Conservation (phyloP, 805 yeast genomes). For the Metschnikowia hibisci region DNA sequence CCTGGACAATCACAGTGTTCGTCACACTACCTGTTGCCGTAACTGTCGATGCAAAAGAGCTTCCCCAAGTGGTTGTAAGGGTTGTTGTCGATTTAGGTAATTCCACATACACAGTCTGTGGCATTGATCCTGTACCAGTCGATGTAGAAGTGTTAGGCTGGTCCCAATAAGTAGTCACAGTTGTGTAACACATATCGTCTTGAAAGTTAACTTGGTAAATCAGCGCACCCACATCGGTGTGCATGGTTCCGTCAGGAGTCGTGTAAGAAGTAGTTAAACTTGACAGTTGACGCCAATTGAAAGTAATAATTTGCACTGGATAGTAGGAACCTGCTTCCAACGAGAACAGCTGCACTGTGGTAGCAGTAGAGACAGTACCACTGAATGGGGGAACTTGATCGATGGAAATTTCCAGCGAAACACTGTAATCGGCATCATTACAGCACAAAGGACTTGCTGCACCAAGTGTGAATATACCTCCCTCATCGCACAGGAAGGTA, state of each 20-base stretch:
- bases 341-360: background rate
- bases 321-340: slow-evolving; percentile 1
- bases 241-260: slow-evolving; percentile 2
- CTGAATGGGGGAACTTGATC: slow-evolving; percentile 9
- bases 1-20: slow-evolving; percentile 5
- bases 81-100: slow-evolving; percentile 11
- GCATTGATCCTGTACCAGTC: background rate
- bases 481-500: background rate
- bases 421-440: slow-evolving; percentile 12
- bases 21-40: slow-evolving; percentile 8
- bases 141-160: slow-evolving; percentile 1
- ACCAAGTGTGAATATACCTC: background rate
- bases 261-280: slow-evolving; percentile 1
- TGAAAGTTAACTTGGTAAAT: slow-evolving; percentile 9
- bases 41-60: slow-evolving; percentile 6
- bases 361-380: slow-evolving; percentile 6
- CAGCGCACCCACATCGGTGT: slow-evolving; percentile 7
- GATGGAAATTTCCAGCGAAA: slow-evolving; percentile 8
- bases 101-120: slow-evolving; percentile 10
- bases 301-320: slow-evolving; percentile 1
- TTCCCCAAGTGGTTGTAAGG: slow-evolving; percentile 13
- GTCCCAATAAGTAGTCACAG: slow-evolving; percentile 6
- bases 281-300: slow-evolving; percentile 10
- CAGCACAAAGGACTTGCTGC: slow-evolving; percentile 6
- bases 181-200: slow-evolving; percentile 5